Evolutionary conservation across 2,329 filamentous ascomycete genomes (phyloP).

Genomic region (Trichoderma brevicompactum): DNA sequence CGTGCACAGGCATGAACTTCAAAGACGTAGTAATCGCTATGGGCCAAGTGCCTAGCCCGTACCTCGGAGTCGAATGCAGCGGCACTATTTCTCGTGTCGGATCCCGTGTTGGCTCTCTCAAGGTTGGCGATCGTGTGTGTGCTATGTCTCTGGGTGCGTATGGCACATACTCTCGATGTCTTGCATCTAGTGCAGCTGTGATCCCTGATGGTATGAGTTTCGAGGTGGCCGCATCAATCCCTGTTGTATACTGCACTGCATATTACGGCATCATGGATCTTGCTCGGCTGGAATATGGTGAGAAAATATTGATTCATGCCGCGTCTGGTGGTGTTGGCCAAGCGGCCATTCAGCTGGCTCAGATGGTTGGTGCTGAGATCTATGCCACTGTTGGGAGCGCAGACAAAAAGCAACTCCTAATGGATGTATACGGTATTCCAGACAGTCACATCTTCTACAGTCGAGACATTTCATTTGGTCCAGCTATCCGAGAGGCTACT

Average conservation of each 20-base stretch:
- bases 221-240: slow-evolving; percentile 46
- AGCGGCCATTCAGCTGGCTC: slow-evolving; percentile 46
- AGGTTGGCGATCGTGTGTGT: slow-evolving; percentile 76
- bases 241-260: slow-evolving; percentile 48
- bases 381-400: slow-evolving; percentile 48
- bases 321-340: slow-evolving; percentile 47
- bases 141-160: slow-evolving; percentile 43
- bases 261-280: slow-evolving; percentile 47
- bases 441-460: slow-evolving; percentile 40
- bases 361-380: slow-evolving; percentile 46
- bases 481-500: slow-evolving; percentile 35
- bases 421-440: slow-evolving; percentile 44
- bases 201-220: slow-evolving; percentile 47
- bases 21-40: slow-evolving; percentile 52
- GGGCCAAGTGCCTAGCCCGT: slow-evolving; percentile 43
- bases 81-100: slow-evolving; percentile 57
- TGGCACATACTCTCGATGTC: slow-evolving; percentile 42
- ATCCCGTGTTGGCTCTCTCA: slow-evolving; percentile 61
- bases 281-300: slow-evolving; percentile 44
- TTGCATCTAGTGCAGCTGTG: slow-evolving; percentile 41
- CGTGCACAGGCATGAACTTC: slow-evolving; percentile 51
- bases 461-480: slow-evolving; percentile 35
- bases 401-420: slow-evolving; percentile 45
- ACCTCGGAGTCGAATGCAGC: slow-evolving; percentile 48
- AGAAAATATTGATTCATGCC: slow-evolving; percentile 48